Conservation (phyloP, 768 basidiomycete genomes). For the Russula emetica region DNA sequence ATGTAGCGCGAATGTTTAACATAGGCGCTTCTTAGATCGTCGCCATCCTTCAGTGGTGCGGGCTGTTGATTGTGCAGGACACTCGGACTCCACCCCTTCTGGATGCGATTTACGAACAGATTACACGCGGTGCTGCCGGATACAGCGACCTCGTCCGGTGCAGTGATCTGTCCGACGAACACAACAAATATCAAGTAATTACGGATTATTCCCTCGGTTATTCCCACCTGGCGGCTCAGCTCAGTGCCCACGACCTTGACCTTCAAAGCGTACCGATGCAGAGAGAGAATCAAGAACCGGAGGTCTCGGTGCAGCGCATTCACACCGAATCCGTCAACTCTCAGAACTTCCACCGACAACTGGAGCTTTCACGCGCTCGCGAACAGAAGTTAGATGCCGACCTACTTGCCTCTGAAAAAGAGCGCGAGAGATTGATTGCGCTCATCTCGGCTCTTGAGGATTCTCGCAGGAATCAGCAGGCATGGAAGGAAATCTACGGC, state of each 20-base stretch:
- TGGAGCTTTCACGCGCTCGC: conserved; percentile 4
- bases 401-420: background rate
- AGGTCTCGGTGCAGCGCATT: background rate
- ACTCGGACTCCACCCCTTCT: conserved; percentile 4
- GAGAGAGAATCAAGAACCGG: background rate
- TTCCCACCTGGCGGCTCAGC: background rate
- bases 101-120: conserved; percentile 12
- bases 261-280: background rate
- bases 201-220: background rate
- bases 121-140: background rate
- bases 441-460: conserved; percentile 5
- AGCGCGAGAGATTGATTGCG: background rate
- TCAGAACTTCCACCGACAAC: background rate
- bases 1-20: background rate
- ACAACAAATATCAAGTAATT: background rate
- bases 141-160: background rate
- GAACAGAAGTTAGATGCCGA: conserved; percentile 4
- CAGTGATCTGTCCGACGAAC: background rate
- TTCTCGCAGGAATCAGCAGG: background rate
- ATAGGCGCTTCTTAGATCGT: background rate
- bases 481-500: background rate
- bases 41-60: conserved; percentile 3
- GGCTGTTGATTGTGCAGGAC: background rate
- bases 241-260: background rate
- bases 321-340: background rate